Percentiles rank a stretch among this genome's conserved stretches.
Evolutionary conservation across 345 rosid species (phyloP).

Genomic region (Bruguiera gymnorhiza): DNA sequence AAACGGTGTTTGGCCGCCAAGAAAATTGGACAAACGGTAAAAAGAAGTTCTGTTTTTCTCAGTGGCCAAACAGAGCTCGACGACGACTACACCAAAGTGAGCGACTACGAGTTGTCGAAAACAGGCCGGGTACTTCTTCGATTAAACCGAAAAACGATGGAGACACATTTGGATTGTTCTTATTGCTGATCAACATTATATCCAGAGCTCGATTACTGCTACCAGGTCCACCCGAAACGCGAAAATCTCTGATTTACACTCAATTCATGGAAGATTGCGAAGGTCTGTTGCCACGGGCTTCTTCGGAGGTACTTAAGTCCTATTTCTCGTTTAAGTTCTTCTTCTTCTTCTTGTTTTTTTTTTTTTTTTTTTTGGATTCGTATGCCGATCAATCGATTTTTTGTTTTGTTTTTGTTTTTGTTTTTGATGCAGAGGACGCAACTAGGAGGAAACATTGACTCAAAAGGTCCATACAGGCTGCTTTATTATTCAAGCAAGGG

Average conservation of each 20-base stretch:
- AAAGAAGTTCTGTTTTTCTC: too few relatives aligned
- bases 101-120: too few relatives aligned
- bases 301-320: conserved; percentile 23
- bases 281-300: conserved; percentile 1
- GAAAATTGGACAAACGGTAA: too few relatives aligned
- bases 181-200: not conserved
- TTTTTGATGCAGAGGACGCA: conserved; percentile 19
- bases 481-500: conserved; percentile 54
- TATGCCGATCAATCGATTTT: too few relatives aligned
- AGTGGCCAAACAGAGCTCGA: too few relatives aligned
- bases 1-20: too few relatives aligned
- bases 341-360: not conserved
- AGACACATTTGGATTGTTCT: conserved; percentile 19
- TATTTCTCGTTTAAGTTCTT: not conserved
- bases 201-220: not conserved
- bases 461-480: conserved; percentile 44
- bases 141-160: not conserved
- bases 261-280: conserved; percentile 31
- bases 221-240: too few relatives aligned
- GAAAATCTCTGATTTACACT: not conserved
- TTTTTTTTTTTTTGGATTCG: too few relatives aligned
- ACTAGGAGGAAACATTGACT: conserved; percentile 23
- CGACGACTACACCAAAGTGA: too few relatives aligned
- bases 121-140: too few relatives aligned
- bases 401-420: not conserved